Evolutionary conservation across 202 grass and related monocot species (phyloP).

Genomic region (Brachypodium distachyon): DNA sequence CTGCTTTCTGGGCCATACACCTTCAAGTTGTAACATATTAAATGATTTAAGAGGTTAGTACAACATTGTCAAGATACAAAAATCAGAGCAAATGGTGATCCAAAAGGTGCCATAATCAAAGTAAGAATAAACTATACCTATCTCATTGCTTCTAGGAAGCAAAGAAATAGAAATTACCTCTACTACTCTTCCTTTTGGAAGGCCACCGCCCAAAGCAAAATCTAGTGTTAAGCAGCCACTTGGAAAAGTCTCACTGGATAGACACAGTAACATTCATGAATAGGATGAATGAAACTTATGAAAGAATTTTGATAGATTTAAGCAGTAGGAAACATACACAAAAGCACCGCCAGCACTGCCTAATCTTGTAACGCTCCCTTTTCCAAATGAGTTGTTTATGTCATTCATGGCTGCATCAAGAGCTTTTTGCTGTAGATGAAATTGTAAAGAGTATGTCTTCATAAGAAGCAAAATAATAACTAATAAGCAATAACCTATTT

Average conservation of each 20-base stretch:
- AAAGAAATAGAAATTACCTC: slow-evolving; percentile 59
- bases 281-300: slow-evolving; percentile 1
- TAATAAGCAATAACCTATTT: not conserved
- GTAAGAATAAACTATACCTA: not conserved
- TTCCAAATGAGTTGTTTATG: slow-evolving; percentile 97
- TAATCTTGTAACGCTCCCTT: slow-evolving; percentile 96
- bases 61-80: not conserved
- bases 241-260: slow-evolving; percentile 82
- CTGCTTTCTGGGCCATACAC: slow-evolving; percentile 95
- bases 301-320: not conserved
- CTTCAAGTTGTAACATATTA: slow-evolving; percentile 26
- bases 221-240: slow-evolving; percentile 95
- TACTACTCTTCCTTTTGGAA: slow-evolving; percentile 98
- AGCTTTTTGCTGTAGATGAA: slow-evolving; percentile 75
- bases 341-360: slow-evolving; percentile 86
- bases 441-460: slow-evolving; percentile 11
- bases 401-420: slow-evolving; percentile 96
- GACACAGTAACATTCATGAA: slow-evolving; percentile 8
- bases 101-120: not conserved
- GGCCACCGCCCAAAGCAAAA: slow-evolving; percentile 89
- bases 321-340: slow-evolving; percentile 51
- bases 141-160: not conserved
- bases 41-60: not conserved
- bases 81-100: not conserved
- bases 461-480: slow-evolving; percentile 9